phyloP scores from a whole-genome alignment of 495 filamentous ascomycete species.

The Niebla homalea region DNA sequence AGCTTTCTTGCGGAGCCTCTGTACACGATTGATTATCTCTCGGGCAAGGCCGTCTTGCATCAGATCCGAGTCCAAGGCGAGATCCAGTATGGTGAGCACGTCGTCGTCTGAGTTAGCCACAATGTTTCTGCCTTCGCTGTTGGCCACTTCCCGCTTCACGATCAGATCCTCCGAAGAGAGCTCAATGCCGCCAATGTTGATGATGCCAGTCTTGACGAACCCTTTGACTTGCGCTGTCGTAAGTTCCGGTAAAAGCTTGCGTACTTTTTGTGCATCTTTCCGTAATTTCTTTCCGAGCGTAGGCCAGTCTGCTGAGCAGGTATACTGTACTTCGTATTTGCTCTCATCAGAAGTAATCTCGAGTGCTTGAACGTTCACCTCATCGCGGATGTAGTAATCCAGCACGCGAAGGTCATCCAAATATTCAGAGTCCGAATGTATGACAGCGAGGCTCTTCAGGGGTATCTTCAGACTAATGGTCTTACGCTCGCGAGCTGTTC shows the following conservation, averaged over 20 bases:
- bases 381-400: conserved; percentile 72
- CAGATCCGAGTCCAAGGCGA: conserved; percentile 56
- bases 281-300: conserved; percentile 91
- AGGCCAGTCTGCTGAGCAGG: conserved; percentile 79
- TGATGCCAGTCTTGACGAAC: conserved; percentile 55
- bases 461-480: conserved; percentile 81
- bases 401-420: conserved; percentile 77
- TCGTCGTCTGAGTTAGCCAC: conserved; percentile 79
- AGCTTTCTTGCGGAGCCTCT: conserved; percentile 69
- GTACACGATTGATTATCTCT: conserved; percentile 74
- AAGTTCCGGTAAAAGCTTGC: conserved; percentile 72
- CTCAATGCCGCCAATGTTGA: conserved; percentile 71
- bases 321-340: conserved; percentile 84
- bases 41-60: conserved; percentile 62
- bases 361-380: conserved; percentile 81
- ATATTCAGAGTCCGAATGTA: conserved; percentile 71
- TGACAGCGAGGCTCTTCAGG: conserved; percentile 77
- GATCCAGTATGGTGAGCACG: conserved; percentile 71
- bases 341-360: conserved; percentile 75
- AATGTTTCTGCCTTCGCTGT: conserved; percentile 51
- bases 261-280: conserved; percentile 81
- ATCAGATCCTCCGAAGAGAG: conserved; percentile 71
- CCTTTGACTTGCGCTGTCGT: conserved; percentile 64
- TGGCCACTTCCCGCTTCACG: conserved; percentile 64
- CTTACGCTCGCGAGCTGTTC: conserved; percentile 73